These are phyloP conservation scores for Fusarium tupiense DNA, from an alignment of 2,329 filamentous ascomycete species.

Conservation along the genomic window DNA sequence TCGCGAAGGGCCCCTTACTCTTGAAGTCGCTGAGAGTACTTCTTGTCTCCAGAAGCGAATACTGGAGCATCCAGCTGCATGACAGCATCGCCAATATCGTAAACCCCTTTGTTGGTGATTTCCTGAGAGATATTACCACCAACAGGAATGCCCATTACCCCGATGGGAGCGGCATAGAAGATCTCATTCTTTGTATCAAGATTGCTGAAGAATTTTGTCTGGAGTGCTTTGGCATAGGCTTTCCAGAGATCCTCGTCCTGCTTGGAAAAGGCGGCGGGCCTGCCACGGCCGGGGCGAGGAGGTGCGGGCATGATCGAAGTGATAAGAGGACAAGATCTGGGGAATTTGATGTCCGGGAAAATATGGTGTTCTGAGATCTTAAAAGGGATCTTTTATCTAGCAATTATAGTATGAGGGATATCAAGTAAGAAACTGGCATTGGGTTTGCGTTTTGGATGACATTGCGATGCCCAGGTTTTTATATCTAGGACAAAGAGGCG, in stretches of 20 bases:
- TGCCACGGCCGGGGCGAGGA: neutral
- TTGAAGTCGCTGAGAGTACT: neutral
- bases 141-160: neutral
- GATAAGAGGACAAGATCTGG: rapidly evolving
- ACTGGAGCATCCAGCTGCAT: neutral
- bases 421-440: too few relatives aligned
- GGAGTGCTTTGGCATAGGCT: neutral
- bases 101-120: neutral
- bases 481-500: neutral
- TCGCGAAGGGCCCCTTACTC: neutral
- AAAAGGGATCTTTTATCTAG: too few relatives aligned
- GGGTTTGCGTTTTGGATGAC: too few relatives aligned
- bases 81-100: neutral
- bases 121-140: neutral
- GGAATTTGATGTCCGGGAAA: rapidly evolving
- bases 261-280: neutral
- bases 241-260: neutral
- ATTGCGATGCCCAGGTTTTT: neutral
- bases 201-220: neutral
- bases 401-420: too few relatives aligned
- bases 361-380: too few relatives aligned
- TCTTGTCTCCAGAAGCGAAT: rapidly evolving
- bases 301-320: neutral
- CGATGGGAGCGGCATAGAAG: neutral
- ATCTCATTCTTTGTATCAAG: neutral